Conservation (phyloP, 441 rosid species). For the Isatis lusitanica region DNA sequence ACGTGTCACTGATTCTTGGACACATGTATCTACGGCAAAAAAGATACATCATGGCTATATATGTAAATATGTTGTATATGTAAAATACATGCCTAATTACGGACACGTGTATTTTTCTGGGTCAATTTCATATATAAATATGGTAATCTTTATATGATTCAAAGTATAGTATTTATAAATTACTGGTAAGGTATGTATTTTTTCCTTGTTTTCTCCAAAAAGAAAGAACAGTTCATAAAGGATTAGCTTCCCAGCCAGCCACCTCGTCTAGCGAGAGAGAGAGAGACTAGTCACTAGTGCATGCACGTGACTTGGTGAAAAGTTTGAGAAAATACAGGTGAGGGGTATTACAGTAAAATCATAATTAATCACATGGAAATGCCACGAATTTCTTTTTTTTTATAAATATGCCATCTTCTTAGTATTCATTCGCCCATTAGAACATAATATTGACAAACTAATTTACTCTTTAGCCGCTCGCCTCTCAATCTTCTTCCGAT, state of each 20-base stretch:
- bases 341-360: slow-evolving; percentile 12
- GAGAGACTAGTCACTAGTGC: background rate
- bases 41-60: background rate
- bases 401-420: slow-evolving; percentile 16
- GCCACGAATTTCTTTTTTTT: slow-evolving; percentile 9
- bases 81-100: background rate
- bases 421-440: slow-evolving; percentile 1
- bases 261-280: background rate
- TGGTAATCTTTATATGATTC: too few species aligned
- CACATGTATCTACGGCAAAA: background rate
- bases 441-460: background rate
- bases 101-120: background rate
- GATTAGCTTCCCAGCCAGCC: background rate
- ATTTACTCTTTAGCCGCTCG: slow-evolving; percentile 26
- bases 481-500: slow-evolving; percentile 27
- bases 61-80: background rate
- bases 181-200: background rate
- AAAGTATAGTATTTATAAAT: background rate
- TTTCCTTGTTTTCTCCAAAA: background rate
- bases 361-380: background rate
- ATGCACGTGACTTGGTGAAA: slow-evolving; percentile 18
- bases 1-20: background rate
- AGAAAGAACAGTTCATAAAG: background rate
- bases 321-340: slow-evolving; percentile 7
- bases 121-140: background rate